Evolutionary conservation across 2,329 filamentous ascomycete species (phyloP).

Genomic region (Botrytis squamosa): DNA sequence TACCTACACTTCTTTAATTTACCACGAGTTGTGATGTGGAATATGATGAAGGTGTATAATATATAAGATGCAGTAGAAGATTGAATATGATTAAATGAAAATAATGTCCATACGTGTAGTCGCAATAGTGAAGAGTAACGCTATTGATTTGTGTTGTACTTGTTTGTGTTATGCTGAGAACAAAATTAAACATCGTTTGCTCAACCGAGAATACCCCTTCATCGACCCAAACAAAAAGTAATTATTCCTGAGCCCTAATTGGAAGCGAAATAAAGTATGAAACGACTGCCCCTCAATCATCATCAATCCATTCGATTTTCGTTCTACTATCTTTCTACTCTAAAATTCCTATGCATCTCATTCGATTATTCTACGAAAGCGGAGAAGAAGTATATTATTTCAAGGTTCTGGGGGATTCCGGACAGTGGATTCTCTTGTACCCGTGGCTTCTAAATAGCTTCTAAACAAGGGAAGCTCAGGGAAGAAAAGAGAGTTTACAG

Average conservation of each 20-base stretch:
- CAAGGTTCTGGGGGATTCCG: conserved; percentile 21
- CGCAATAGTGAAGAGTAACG: neutral
- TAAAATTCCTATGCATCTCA: conserved; percentile 1
- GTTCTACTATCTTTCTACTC: neutral
- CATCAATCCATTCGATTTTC: neutral
- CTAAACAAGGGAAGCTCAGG: conserved; percentile 1
- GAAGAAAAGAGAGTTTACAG: conserved; percentile 3
- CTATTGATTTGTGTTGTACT: neutral
- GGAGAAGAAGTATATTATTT: neutral
- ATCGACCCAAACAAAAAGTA: neutral
- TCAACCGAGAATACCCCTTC: conserved; percentile 18
- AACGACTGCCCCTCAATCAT: conserved; percentile 14
- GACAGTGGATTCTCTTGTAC: conserved; percentile 16
- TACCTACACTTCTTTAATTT: neutral
- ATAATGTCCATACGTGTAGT: neutral
- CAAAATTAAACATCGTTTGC: conserved; percentile 7
- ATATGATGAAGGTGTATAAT: neutral
- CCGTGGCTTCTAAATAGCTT: conserved; percentile 9
- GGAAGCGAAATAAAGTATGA: conserved; percentile 7
- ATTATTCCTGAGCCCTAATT: neutral
- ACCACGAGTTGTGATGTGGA: neutral
- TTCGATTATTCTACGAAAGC: neutral
- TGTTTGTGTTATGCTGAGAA: neutral
- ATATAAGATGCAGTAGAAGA: neutral
- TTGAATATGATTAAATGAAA: neutral